phyloP scores from a whole-genome alignment of 225 moss, liverwort and hornwort genomes.

The Polytrichum formosum region DNA sequence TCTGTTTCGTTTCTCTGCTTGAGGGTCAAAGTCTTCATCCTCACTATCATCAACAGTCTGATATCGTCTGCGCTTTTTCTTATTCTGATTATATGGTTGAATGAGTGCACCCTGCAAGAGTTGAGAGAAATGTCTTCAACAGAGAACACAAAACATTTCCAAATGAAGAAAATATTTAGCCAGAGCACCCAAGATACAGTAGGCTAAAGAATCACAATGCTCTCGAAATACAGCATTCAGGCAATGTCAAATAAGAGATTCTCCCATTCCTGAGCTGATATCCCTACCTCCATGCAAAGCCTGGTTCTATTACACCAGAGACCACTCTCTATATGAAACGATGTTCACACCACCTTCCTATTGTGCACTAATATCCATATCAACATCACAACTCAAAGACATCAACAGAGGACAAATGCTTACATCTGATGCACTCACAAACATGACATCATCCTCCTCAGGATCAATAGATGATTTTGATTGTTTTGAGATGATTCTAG shows the following conservation, averaged over 20 bases:
- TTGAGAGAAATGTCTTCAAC: not conserved
- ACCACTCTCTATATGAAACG: no score
- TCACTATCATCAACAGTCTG: constrained; percentile 60
- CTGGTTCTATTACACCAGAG: no score
- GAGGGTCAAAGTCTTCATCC: constrained; percentile 59
- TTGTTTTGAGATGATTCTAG: constrained; percentile 30
- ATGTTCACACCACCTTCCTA: no score
- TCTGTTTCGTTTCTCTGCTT: constrained; percentile 13
- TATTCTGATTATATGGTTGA: constrained; percentile 23
- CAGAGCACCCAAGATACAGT: not conserved
- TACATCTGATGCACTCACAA: constrained; percentile 28
- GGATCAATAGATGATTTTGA: constrained; percentile 24
- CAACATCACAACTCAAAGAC: not conserved
- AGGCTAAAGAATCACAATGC: not conserved
- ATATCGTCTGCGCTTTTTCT: constrained; percentile 41
- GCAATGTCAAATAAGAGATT: not conserved
- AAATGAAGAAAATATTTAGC: not conserved
- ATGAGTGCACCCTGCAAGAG: constrained; percentile 19
- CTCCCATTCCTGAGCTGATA: not conserved
- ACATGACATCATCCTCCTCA: constrained; percentile 26
- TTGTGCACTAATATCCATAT: no score
- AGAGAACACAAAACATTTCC: no score
- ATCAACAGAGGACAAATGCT: constrained; percentile 1
- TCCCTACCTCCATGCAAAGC: no score
- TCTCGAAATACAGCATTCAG: not conserved